Conservation (phyloP, 2,329 filamentous ascomycete species). For the Exophiala lecanii-corni region DNA sequence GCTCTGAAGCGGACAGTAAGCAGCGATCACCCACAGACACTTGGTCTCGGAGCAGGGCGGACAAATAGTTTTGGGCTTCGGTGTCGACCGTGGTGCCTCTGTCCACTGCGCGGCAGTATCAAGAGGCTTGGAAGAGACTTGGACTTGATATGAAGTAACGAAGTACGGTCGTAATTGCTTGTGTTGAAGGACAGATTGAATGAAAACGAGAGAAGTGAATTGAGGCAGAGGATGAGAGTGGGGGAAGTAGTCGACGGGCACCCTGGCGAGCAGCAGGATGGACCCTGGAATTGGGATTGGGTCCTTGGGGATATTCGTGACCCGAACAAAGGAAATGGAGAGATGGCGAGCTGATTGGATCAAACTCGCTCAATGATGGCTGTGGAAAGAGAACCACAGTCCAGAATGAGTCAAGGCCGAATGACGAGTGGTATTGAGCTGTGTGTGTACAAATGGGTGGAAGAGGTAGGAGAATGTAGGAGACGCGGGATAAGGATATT, state of each 20-base stretch:
- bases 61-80: too few species aligned
- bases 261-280: neutral
- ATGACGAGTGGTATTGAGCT: neutral
- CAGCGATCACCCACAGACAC: too few species aligned
- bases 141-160: neutral
- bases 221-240: neutral
- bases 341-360: neutral
- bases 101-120: constrained; percentile 15
- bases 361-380: constrained; percentile 1
- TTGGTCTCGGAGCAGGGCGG: too few species aligned
- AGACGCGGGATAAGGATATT: neutral
- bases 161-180: too few species aligned
- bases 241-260: neutral
- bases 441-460: neutral
- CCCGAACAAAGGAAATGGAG: neutral
- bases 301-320: neutral
- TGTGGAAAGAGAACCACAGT: neutral
- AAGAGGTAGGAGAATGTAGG: constrained; percentile 3
- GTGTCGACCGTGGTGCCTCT: too few species aligned
- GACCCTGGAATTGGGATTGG: too few species aligned
- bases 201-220: neutral
- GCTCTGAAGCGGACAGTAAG: too few species aligned
- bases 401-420: neutral
- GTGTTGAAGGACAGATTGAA: neutral
- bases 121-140: constrained; percentile 6